phyloP scores from a whole-genome alignment of 2,329 filamentous ascomycete genomes.

The Aspergillus luchuensis region DNA sequence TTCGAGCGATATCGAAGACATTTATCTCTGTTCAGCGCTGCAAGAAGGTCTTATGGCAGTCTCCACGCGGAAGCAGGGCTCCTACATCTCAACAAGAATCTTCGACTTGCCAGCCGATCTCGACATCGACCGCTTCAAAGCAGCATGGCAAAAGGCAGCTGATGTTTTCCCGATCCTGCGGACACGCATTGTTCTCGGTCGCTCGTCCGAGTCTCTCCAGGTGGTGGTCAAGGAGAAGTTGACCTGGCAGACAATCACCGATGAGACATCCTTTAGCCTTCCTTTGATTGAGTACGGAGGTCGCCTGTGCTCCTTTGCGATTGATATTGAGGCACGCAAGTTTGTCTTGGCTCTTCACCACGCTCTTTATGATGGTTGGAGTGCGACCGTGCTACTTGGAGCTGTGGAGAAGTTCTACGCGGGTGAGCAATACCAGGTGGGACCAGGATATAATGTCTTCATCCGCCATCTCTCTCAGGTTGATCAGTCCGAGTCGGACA shows the following conservation, averaged over 20 bases:
- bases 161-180: neutral
- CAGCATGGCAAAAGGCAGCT: neutral
- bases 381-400: neutral
- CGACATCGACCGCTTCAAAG: neutral
- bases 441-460: neutral
- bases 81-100: neutral
- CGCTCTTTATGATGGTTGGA: conserved; percentile 13
- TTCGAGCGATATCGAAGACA: conserved; percentile 18
- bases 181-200: neutral
- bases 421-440: neutral
- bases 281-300: conserved; percentile 13
- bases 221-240: neutral
- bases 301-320: neutral
- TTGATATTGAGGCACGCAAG: neutral
- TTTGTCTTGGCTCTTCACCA: conserved; percentile 22
- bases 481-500: neutral
- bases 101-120: conserved; percentile 19
- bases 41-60: conserved; percentile 28
- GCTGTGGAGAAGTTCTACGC: neutral
- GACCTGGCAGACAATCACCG: neutral
- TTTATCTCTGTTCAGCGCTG: conserved; percentile 27
- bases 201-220: neutral
- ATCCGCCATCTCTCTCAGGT: neutral
- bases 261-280: neutral
- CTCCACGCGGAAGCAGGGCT: conserved; percentile 19